These are phyloP conservation scores for Alectoria sarmentosa DNA, from an alignment of 495 filamentous ascomycete genomes.

Conservation along the genomic window DNA sequence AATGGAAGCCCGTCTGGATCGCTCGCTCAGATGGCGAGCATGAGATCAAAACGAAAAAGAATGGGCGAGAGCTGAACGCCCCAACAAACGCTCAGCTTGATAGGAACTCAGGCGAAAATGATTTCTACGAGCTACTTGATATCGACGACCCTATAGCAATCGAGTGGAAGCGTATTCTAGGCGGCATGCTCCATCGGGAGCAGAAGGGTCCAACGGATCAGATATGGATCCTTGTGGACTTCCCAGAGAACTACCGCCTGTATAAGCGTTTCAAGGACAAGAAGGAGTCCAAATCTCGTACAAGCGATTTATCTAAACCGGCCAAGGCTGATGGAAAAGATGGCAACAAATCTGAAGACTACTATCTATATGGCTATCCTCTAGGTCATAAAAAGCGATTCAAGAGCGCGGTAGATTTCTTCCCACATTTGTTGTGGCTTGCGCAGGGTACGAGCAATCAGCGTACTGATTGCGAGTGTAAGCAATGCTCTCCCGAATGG, in stretches of 20 bases:
- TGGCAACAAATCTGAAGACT: constrained; percentile 45
- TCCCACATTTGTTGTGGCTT: constrained; percentile 56
- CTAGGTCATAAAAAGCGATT: constrained; percentile 51
- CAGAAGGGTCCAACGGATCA: constrained; percentile 31
- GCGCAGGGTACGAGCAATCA: constrained; percentile 45
- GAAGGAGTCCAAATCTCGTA: constrained; percentile 26
- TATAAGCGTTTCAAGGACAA: constrained; percentile 48
- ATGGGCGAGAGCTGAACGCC: constrained; percentile 35
- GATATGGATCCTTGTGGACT: constrained; percentile 41
- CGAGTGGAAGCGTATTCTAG: constrained; percentile 51
- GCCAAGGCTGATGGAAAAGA: constrained; percentile 35
- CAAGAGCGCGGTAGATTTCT: constrained; percentile 53
- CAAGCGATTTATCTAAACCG: constrained; percentile 29
- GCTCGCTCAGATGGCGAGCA: constrained; percentile 23
- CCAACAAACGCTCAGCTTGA: constrained; percentile 41
- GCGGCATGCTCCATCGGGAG: constrained; percentile 42
- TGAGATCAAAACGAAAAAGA: constrained; percentile 23
- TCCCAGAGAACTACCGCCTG: constrained; percentile 52
- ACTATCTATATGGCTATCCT: constrained; percentile 57
- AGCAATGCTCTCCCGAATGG: constrained; percentile 44
- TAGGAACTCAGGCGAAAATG: constrained; percentile 36
- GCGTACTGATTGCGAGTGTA: constrained; percentile 51
- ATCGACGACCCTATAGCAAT: constrained; percentile 22
- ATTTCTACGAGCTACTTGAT: constrained; percentile 35
- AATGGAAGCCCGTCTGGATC: constrained; percentile 20